Conservation (phyloP, 768 basidiomycete genomes). For the Antrodiella citrinella region DNA sequence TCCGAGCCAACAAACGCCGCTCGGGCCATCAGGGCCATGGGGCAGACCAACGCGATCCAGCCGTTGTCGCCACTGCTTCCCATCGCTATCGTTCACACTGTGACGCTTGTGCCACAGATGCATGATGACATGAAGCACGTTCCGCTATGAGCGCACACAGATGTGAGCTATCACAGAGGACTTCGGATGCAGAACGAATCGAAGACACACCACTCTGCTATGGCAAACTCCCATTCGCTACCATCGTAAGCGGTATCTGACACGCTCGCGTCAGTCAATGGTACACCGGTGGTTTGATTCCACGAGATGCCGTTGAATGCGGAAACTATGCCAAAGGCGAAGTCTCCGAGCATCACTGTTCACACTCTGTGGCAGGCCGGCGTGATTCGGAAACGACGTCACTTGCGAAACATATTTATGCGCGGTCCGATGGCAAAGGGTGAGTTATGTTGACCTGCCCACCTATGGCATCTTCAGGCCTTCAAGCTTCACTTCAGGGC, state of each 20-base stretch:
- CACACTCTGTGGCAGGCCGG: background rate
- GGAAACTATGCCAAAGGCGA: background rate
- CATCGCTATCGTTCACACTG: background rate
- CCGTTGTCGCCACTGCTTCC: background rate
- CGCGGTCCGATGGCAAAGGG: background rate
- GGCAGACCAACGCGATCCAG: background rate
- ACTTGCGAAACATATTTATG: background rate
- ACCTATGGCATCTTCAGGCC: background rate
- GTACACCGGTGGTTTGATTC: background rate
- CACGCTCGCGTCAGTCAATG: background rate
- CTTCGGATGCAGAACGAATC: background rate
- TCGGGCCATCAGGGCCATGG: background rate
- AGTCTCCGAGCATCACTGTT: background rate
- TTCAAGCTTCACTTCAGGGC: background rate
- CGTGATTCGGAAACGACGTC: background rate
- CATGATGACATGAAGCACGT: background rate
- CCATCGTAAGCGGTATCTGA: background rate
- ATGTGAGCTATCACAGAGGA: background rate
- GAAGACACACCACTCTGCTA: background rate
- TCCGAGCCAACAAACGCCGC: background rate
- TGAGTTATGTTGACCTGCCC: background rate
- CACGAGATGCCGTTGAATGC: background rate
- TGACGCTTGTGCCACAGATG: background rate
- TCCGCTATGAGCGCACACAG: background rate
- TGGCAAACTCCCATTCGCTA: background rate